Percentiles rank a stretch among this genome's conserved stretches.
phyloP scores from a whole-genome alignment of 257 asterid species.

The Solanum pimpinellifolium region DNA sequence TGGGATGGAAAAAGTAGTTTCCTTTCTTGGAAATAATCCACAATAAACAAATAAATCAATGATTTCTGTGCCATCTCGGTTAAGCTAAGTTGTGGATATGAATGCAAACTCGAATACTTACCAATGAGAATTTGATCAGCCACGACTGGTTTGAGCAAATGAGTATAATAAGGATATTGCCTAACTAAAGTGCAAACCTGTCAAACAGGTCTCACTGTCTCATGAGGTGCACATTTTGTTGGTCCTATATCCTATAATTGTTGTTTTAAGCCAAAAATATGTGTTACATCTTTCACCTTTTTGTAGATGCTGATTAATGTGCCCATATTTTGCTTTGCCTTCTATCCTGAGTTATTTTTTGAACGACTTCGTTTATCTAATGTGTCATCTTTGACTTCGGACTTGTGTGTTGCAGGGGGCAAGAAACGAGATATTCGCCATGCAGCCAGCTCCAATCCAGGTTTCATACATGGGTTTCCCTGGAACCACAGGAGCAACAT shows the following conservation, averaged over 20 bases:
- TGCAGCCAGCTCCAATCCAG: constrained; percentile 99
- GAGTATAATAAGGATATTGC: not conserved
- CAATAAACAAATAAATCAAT: not conserved
- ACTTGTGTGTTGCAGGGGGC: constrained; percentile 62
- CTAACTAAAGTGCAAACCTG: not conserved
- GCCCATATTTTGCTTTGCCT: not conserved
- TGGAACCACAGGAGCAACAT: constrained; percentile 94
- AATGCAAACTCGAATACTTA: not conserved
- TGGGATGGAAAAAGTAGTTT: not conserved
- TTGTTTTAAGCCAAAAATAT: not conserved
- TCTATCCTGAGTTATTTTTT: not conserved
- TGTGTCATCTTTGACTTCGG: not conserved
- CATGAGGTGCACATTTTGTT: not conserved
- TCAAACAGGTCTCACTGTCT: not conserved
- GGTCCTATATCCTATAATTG: not conserved
- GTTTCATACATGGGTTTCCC: constrained; percentile 99
- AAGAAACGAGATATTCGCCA: constrained; percentile 94
- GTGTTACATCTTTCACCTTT: not conserved
- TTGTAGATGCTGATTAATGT: not conserved
- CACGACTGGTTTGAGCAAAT: not conserved
- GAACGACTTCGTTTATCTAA: not conserved
- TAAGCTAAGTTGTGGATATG: not conserved
- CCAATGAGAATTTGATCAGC: not conserved
- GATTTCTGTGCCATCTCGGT: not conserved
- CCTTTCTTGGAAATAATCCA: not conserved